A percentile compares a stretch with the other conserved stretches of the same genome.
Conservation (phyloP, 768 basidiomycete species). For the Candolleomyces eurysporus region DNA sequence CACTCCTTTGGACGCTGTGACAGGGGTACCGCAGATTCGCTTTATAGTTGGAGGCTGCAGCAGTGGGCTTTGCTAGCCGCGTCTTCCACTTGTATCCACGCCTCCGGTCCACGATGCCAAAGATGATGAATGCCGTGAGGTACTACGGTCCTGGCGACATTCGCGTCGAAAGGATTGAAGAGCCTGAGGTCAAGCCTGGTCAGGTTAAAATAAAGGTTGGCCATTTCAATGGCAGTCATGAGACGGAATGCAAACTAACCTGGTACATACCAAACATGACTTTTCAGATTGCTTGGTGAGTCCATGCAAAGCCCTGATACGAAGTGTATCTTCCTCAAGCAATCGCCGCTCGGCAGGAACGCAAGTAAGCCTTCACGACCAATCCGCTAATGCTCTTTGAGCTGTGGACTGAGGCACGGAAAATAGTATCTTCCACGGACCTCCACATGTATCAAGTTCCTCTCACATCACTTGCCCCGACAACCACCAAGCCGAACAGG, state of each 20-base stretch:
- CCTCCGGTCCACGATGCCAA: neutral
- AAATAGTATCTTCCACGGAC: conserved; percentile 45
- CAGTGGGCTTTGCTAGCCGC: neutral
- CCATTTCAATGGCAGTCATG: neutral
- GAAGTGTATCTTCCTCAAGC: neutral
- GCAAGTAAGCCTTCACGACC: conserved; percentile 23
- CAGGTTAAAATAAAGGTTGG: conserved; percentile 45
- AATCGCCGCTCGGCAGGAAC: conserved; percentile 18
- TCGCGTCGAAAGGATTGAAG: conserved; percentile 40
- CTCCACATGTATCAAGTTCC: conserved; percentile 38
- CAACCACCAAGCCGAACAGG: conserved; percentile 28
- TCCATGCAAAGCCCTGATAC: neutral
- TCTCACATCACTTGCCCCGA: conserved; percentile 4
- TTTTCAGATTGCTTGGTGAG: conserved; percentile 28
- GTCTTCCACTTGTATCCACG: neutral
- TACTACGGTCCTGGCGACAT: conserved; percentile 45
- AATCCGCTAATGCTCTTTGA: neutral
- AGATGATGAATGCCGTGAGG: conserved; percentile 42
- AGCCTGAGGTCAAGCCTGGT: conserved; percentile 31
- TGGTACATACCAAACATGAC: neutral
- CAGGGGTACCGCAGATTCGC: neutral
- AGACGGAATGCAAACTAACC: neutral
- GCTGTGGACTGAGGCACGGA: neutral
- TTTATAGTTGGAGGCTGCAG: neutral
- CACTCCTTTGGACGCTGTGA: neutral